Base-by-base conservation (phyloP, 352 stramenopile species). In the Pythium aphanidermatum region DNA sequence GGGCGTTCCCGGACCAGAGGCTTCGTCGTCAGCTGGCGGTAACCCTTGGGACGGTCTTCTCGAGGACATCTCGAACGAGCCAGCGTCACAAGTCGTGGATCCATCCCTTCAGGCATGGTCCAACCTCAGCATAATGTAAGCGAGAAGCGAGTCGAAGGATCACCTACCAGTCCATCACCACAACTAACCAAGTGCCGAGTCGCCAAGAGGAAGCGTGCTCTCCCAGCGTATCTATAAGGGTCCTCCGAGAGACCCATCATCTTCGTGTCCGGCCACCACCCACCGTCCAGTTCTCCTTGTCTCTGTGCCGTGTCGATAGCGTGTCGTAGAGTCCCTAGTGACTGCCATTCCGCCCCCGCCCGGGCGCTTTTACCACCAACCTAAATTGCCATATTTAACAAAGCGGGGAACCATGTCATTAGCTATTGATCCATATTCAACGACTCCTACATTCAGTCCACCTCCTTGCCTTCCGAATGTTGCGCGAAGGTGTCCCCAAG, bases 111-210 rank as follows among this genome's bases (percentile, higher is more conserved):
- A 88, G 41, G 61, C 65, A 27, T 89, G 74, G 74, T 81, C 72
- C 21, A 86, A 77, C 54, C 69, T 89, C 40, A 65, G 83, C 60
- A 82, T 89, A 45, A 72, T 86, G 58, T 89, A 43, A 62, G n/a
- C 25, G 44, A 17, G 39, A 40, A 19, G 24, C 33, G 17, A 52
- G 45, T 16, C 40, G 46, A 26, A 28, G 27, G 26, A 20, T 23
- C 21, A 45, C 20, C 20, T 17, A 36, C 2, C 33, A 23, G 17
- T 32, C 24, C 29, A n/a, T n/a, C n/a, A n/a, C n/a, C n/a, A n/a
- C n/a, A n/a, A n/a, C n/a, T n/a, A n/a, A n/a, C n/a, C n/a, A n/a
- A n/a, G n/a, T n/a, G 20, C 35, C 20, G 35, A 42, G 35, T 42
- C 41, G 50, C 42, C 50, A 51, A 57, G 48, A 42, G 50, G 50